phyloP scores from a whole-genome alignment of 345 rosid species.

The Sisymbrium altissimum region DNA sequence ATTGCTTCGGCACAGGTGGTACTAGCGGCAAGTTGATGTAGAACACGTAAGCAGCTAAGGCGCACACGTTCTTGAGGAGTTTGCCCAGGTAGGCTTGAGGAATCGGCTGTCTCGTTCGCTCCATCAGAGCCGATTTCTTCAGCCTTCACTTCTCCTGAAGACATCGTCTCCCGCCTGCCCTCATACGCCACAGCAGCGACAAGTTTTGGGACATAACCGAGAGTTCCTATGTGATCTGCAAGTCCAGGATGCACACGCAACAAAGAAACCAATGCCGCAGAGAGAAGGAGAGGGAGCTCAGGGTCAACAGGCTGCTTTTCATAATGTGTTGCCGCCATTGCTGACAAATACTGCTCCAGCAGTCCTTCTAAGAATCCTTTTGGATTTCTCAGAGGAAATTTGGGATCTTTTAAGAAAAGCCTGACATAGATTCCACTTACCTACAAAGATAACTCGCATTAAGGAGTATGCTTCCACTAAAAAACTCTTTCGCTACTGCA shows the following conservation, averaged over 20 bases:
- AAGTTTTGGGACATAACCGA: constrained; percentile 97
- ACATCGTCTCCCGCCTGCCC: constrained; percentile 88
- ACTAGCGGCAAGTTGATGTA: constrained; percentile 99
- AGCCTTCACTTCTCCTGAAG: constrained; percentile 58
- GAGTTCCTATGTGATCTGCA: constrained; percentile 96
- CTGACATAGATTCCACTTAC: constrained; percentile 96
- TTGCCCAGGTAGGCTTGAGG: constrained; percentile 53
- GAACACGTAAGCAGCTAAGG: constrained; percentile 93
- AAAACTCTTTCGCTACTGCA: not conserved
- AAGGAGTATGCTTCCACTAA: constrained; percentile 3
- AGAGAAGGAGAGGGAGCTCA: constrained; percentile 92
- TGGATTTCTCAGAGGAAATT: constrained; percentile 95
- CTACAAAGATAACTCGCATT: constrained; percentile 40
- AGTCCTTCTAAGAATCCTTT: constrained; percentile 97
- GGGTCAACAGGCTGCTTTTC: constrained; percentile 74
- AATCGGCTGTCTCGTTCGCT: constrained; percentile 52
- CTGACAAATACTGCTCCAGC: constrained; percentile 87
- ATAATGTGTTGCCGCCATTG: constrained; percentile 91
- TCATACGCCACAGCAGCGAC: constrained; percentile 97
- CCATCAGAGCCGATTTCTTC: constrained; percentile 46
- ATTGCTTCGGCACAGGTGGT: constrained; percentile 97
- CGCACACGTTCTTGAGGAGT: constrained; percentile 97
- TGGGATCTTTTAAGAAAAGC: constrained; percentile 93
- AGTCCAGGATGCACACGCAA: constrained; percentile 98
- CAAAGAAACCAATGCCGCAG: constrained; percentile 97